Evolutionary conservation across 2,329 filamentous ascomycete genomes (phyloP).

Genomic region (Talaromyces sp.): DNA sequence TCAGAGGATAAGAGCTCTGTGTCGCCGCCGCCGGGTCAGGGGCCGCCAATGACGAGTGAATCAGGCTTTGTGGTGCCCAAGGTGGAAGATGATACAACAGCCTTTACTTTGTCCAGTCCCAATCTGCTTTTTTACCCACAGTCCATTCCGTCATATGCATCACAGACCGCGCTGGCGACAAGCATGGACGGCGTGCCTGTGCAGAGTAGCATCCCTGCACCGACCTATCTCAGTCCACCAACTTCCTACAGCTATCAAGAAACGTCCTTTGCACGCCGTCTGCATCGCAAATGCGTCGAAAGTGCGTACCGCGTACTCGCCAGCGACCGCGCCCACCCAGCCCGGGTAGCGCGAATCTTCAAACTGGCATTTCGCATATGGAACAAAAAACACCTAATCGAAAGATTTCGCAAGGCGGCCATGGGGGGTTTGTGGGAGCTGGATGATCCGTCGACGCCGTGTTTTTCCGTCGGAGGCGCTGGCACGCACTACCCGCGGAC

Average conservation of each 20-base stretch:
- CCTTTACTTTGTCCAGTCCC: background rate
- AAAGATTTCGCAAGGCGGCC: background rate
- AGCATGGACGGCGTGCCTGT: background rate
- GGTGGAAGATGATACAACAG: background rate
- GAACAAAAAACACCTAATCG: slow-evolving; percentile 1
- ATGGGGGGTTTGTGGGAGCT: background rate
- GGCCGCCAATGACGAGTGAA: background rate
- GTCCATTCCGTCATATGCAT: background rate
- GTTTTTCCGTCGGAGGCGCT: slow-evolving; percentile 1
- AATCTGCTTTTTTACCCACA: background rate
- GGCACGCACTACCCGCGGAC: slow-evolving; percentile 2
- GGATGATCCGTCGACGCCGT: background rate
- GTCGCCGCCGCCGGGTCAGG: background rate
- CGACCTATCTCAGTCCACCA: background rate
- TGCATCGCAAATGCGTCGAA: slow-evolving; percentile 6
- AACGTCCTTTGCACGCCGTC: slow-evolving; percentile 7
- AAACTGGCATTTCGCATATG: slow-evolving; percentile 5
- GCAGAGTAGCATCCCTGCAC: background rate
- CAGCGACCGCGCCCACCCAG: background rate
- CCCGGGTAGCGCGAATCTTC: slow-evolving; percentile 5
- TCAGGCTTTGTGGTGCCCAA: background rate
- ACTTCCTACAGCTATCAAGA: slow-evolving; percentile 10
- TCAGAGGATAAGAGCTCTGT: background rate
- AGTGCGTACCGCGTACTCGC: background rate
- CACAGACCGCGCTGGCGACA: background rate